These are phyloP conservation scores for Sarcocystis neurona DNA, from an alignment of 169 alveolate genomes.

Conservation along the genomic window DNA sequence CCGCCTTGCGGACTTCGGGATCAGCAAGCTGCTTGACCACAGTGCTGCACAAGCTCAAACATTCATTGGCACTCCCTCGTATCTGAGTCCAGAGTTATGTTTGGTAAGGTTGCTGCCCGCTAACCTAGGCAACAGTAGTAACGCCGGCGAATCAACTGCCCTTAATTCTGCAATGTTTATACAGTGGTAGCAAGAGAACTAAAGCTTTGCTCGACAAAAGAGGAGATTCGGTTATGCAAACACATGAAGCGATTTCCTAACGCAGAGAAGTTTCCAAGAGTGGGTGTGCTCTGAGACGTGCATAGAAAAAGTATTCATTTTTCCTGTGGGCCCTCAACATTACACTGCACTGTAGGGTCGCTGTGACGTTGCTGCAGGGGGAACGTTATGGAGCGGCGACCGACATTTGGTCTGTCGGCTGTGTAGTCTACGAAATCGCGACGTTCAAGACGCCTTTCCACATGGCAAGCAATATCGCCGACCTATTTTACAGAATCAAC, in stretches of 20 bases:
- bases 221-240: too few relatives aligned
- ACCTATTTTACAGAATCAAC: conserved; percentile 77
- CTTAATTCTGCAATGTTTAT: too few relatives aligned
- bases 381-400: conserved; percentile 96
- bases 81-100: conserved; percentile 99
- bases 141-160: too few relatives aligned
- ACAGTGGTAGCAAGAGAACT: too few relatives aligned
- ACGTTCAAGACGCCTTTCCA: conserved; percentile 84
- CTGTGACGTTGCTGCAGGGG: conserved; percentile 77
- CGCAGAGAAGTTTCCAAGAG: too few relatives aligned
- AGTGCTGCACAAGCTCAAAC: conserved; percentile 95
- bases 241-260: too few relatives aligned
- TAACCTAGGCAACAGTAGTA: not conserved
- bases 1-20: conserved; percentile 93
- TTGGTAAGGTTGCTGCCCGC: conserved; percentile 14
- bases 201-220: too few relatives aligned
- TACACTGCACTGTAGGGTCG: too few relatives aligned
- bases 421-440: conserved; percentile 81
- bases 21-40: conserved; percentile 90
- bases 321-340: too few relatives aligned
- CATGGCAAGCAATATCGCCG: conserved; percentile 80
- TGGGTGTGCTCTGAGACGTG: too few relatives aligned
- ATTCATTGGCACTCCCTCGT: conserved; percentile 99
- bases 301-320: too few relatives aligned
- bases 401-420: conserved; percentile 99